phyloP scores from a whole-genome alignment of 1,284 basidiomycete species.

The Ustilago nuda region DNA sequence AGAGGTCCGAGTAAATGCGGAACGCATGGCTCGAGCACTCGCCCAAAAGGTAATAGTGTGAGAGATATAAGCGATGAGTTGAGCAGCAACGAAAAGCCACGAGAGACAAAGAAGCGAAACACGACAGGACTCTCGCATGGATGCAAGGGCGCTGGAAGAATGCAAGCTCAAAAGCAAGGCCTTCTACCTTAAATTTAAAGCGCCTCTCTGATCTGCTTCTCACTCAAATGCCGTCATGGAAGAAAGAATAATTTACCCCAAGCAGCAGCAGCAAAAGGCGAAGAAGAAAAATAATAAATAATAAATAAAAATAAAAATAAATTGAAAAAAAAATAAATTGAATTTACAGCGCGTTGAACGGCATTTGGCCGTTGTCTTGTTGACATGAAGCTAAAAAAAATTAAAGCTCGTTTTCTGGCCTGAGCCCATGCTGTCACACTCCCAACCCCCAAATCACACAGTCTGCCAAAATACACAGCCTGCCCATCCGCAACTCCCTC shows the following conservation, averaged over 20 bases:
- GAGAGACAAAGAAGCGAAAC: background rate
- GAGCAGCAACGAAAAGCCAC: background rate
- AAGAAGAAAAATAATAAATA: no score
- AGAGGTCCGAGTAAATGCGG: background rate
- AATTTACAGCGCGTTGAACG: background rate
- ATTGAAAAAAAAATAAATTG: constrained; percentile 2
- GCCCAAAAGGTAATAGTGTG: background rate
- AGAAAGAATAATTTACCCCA: no score
- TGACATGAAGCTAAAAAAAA: constrained; percentile 3
- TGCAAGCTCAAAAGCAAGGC: background rate
- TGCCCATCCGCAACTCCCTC: background rate
- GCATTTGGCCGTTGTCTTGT: constrained; percentile 16
- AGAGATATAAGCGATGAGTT: background rate
- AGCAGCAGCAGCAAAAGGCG: no score
- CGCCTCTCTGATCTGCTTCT: constrained; percentile 2
- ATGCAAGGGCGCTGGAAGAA: background rate
- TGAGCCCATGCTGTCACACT: background rate
- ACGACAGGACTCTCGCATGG: background rate
- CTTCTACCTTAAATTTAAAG: background rate
- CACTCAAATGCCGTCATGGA: background rate
- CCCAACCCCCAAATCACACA: background rate
- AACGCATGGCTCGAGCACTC: constrained; percentile 6
- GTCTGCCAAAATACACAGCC: background rate
- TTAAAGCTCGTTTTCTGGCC: constrained; percentile 16
- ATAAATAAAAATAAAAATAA: no score